Base-by-base conservation (phyloP, 129 eudicot genomes). In the Deinandra increscens region DNA sequence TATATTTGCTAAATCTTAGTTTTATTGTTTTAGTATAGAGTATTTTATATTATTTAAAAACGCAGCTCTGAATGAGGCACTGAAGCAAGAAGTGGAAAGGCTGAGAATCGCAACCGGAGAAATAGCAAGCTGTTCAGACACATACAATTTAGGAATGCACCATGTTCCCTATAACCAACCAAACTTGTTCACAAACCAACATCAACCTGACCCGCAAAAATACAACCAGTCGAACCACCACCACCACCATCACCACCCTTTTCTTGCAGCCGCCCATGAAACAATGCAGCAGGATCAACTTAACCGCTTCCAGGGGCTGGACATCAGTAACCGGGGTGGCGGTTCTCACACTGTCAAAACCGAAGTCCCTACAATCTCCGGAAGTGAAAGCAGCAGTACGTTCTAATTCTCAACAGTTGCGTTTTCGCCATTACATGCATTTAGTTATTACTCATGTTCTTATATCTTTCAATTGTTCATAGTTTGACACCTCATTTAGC, bases 51-150 rank as follows among this genome's bases (percentile, higher is more conserved):
- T 39, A 42, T 39, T 48, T 46, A 13, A 6, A 65, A 44, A 69
- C 64, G 44, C 91, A 90, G 97, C 97, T 7, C 81, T 90, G 44
- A 87, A 87, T 75, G 97, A 90, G 33, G 95, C 97, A 69, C 84
- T 90, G 72, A 80, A 82, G 80, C 95, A 87, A 18, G 97, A 90
- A 78, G 84, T 90, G 1, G 97, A 85, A 33, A 85, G 97, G 68
- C 89, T 90, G 9, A 87, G 81, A 68, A 63, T 84, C 39, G 97
- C 91, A 0, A 90, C 97, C 0, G 95, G 97, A 15, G 91, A 87
- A 78, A 68, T 73, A 14, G 70, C 90, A 15, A 45, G 68, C 20
- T 44, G 74, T 60, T 81, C 94, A 45, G 88, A 86, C 58, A 58
- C 84, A 55, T 89, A 79, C 75, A 79, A 69, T 44, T 6, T 78